phyloP scores from a whole-genome alignment of 129 eudicot genomes.

The Apium graveolens region DNA sequence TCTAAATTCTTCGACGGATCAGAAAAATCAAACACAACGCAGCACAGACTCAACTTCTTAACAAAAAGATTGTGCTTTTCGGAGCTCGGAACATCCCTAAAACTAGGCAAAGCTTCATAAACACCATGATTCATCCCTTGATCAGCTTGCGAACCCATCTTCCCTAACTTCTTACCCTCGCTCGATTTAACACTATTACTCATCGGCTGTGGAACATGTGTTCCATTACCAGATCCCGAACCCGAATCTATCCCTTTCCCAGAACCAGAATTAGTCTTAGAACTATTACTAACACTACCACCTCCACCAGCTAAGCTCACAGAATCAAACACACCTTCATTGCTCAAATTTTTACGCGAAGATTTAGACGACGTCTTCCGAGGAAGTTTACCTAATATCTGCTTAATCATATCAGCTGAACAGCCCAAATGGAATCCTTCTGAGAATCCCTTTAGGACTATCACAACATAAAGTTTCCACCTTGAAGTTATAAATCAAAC shows the following conservation, averaged over 20 bases:
- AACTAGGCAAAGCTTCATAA: constrained; percentile 48
- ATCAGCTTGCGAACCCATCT: constrained; percentile 24
- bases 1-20: constrained; percentile 32
- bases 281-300: constrained; percentile 12
- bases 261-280: constrained; percentile 21
- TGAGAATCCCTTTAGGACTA: neutral
- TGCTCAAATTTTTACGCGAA: constrained; percentile 27
- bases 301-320: constrained; percentile 14
- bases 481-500: neutral
- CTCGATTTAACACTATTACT: constrained; percentile 19
- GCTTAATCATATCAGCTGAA: constrained; percentile 50
- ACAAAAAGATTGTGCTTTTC: constrained; percentile 59
- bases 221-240: constrained; percentile 17
- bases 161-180: constrained; percentile 30
- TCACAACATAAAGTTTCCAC: constrained; percentile 8
- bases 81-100: constrained; percentile 37
- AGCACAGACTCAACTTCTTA: constrained; percentile 57
- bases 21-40: constrained; percentile 57
- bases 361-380: constrained; percentile 67
- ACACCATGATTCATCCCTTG: constrained; percentile 22
- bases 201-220: constrained; percentile 3
- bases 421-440: constrained; percentile 8
- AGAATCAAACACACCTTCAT: constrained; percentile 20
- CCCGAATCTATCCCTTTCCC: constrained; percentile 24
- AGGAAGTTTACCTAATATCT: constrained; percentile 61